Percentiles rank a stretch among this genome's conserved stretches.
phyloP scores from a whole-genome alignment of 2,329 filamentous ascomycete species.

The Cladosporium cucumerinum region DNA sequence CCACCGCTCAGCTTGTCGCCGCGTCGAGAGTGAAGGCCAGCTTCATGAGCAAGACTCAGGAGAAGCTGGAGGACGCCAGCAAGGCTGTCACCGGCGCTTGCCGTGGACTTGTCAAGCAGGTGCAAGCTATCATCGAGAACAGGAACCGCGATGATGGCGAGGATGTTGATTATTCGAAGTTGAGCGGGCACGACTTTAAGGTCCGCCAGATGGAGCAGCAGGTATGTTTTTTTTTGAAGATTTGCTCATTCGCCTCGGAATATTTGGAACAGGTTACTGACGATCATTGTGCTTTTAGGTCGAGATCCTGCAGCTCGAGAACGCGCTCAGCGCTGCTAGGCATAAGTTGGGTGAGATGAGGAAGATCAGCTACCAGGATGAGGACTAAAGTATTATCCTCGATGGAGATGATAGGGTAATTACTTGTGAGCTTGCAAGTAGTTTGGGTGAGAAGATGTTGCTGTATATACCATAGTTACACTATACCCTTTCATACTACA shows the following conservation, averaged over 20 bases:
- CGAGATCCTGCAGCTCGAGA: constrained; percentile 94
- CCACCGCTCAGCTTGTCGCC: constrained; percentile 92
- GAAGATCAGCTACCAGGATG: constrained; percentile 90
- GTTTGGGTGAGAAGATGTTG: not conserved
- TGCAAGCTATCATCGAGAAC: constrained; percentile 90
- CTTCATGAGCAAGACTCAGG: constrained; percentile 97
- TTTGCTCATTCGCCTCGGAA: not conserved
- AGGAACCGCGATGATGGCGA: constrained; percentile 75
- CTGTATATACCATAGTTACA: constrained; percentile 1
- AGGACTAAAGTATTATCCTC: constrained; percentile 38
- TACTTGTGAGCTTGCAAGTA: not conserved
- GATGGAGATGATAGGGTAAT: not conserved
- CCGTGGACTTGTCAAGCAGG: constrained; percentile 81
- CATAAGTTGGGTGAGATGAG: constrained; percentile 93
- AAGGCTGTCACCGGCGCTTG: constrained; percentile 92
- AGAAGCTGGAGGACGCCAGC: constrained; percentile 82
- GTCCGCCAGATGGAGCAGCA: constrained; percentile 99
- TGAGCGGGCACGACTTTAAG: constrained; percentile 96
- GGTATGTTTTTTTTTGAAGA: constrained; percentile 55
- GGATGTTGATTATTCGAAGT: constrained; percentile 77
- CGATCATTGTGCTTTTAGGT: constrained; percentile 57
- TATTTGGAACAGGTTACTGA: not conserved
- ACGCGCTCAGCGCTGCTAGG: constrained; percentile 72
- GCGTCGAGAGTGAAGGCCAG: constrained; percentile 94
- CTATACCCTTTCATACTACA: constrained; percentile 4